Percentiles rank a stretch among this genome's conserved stretches.
Conservation (phyloP, 1,284 basidiomycete species). For the Thecaphora thlaspeos region DNA sequence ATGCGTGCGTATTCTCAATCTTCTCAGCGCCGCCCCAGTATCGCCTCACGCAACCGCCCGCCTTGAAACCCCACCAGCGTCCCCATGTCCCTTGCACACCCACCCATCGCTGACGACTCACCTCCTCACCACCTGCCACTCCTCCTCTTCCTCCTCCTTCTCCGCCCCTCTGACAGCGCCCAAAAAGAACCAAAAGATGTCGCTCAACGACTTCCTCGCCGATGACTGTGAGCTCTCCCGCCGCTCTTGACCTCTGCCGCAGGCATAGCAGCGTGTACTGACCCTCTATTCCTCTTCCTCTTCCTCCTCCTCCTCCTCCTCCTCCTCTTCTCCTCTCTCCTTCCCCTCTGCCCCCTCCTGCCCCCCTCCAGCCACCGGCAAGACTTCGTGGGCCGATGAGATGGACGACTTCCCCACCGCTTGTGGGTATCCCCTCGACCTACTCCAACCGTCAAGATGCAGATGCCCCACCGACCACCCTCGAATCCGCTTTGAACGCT, state of each 20-base stretch:
- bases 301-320: too few species aligned
- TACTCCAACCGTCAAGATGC: background rate
- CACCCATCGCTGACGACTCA: too few species aligned
- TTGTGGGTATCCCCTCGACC: slow-evolving; percentile 13
- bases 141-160: background rate
- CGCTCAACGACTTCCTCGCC: slow-evolving; percentile 53
- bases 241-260: background rate
- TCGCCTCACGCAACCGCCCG: too few species aligned
- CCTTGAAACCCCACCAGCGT: too few species aligned
- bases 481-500: too few species aligned
- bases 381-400: slow-evolving; percentile 56
- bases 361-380: slow-evolving; percentile 36
- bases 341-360: too few species aligned
- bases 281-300: too few species aligned
- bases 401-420: slow-evolving; percentile 54
- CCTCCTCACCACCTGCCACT: background rate
- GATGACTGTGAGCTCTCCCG: slow-evolving; percentile 39
- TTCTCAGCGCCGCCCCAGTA: too few species aligned
- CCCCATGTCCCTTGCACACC: too few species aligned
- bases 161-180: slow-evolving; percentile 29
- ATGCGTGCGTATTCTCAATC: slow-evolving; percentile 17
- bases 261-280: background rate
- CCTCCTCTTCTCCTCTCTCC: too few species aligned
- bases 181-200: slow-evolving; percentile 51
- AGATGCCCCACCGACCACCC: too few species aligned